Evolutionary conservation across 169 alveolate species (phyloP).

Genomic region (Plasmodium berghei): DNA sequence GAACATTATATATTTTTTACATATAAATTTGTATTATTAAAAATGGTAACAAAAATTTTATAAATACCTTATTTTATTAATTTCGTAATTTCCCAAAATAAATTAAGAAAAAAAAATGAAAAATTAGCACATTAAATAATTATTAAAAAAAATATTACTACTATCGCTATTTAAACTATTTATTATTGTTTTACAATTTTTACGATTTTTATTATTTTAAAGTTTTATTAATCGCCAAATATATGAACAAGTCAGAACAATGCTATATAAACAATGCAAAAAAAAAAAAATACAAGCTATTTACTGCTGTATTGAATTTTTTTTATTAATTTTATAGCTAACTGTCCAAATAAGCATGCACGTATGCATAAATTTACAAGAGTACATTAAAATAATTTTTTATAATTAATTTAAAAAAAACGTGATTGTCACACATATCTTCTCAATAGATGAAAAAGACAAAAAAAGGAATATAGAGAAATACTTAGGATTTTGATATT

Average conservation of each 20-base stretch:
- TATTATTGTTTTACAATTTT: no score
- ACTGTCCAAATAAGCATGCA: neutral
- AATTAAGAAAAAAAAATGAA: no score
- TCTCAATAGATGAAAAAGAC: neutral
- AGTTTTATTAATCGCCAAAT: no score
- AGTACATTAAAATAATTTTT: neutral
- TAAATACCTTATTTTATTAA: no score
- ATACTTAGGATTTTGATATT: neutral
- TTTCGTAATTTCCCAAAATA: no score
- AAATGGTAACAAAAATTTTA: no score
- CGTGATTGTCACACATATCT: neutral
- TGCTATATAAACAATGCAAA: constrained; percentile 9
- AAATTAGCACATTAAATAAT: no score
- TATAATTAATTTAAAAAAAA: neutral
- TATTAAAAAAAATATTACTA: no score
- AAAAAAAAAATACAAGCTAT: constrained; percentile 44
- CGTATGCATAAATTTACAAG: neutral
- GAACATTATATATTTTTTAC: no score
- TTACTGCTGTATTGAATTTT: constrained; percentile 4
- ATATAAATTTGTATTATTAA: no score
- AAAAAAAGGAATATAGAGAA: neutral
- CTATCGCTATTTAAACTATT: no score
- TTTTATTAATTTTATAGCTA: constrained; percentile 13
- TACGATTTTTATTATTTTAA: no score
- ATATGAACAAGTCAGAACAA: constrained; percentile 26